phyloP scores from a whole-genome alignment of 768 basidiomycete genomes.

The Lyophyllum atratum region DNA sequence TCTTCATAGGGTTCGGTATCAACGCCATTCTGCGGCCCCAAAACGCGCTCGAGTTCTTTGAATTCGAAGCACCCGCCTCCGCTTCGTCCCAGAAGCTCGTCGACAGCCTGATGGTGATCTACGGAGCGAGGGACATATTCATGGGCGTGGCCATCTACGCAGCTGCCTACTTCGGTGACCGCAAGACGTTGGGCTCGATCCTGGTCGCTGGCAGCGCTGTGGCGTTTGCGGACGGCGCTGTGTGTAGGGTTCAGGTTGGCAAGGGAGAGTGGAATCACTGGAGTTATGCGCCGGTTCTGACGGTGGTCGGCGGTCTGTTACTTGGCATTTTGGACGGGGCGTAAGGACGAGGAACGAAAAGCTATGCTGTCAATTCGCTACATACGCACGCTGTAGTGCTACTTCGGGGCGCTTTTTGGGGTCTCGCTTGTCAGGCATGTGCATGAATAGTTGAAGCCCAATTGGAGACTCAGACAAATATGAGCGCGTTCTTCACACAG shows the following conservation, averaged over 20 bases:
- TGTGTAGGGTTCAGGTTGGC: not conserved
- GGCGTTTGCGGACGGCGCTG: constrained; percentile 14
- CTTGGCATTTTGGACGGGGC: constrained; percentile 1
- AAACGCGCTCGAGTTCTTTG: constrained; percentile 14
- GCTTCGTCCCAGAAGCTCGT: constrained; percentile 5
- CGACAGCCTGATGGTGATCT: constrained; percentile 14
- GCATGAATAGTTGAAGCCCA: no score
- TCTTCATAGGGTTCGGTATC: constrained; percentile 14
- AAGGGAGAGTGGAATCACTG: constrained; percentile 6
- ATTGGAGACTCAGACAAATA: no score
- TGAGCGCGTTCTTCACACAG: no score
- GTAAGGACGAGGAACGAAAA: not conserved
- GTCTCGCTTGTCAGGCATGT: no score
- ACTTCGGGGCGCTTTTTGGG: no score
- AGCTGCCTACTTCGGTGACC: constrained; percentile 11
- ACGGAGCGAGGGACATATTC: constrained; percentile 15
- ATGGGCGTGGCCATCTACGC: constrained; percentile 15
- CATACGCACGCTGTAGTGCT: no score
- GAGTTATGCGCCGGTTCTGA: constrained; percentile 4
- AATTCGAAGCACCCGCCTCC: constrained; percentile 5
- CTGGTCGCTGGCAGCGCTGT: constrained; percentile 12
- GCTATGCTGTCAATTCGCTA: no score
- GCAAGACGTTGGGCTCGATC: constrained; percentile 14
- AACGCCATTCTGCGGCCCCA: constrained; percentile 13
- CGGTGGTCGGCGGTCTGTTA: not conserved